A percentile compares a stretch with the other conserved stretches of the same genome.
phyloP scores from a whole-genome alignment of 129 eudicot species.

The Helianthus annuus region DNA sequence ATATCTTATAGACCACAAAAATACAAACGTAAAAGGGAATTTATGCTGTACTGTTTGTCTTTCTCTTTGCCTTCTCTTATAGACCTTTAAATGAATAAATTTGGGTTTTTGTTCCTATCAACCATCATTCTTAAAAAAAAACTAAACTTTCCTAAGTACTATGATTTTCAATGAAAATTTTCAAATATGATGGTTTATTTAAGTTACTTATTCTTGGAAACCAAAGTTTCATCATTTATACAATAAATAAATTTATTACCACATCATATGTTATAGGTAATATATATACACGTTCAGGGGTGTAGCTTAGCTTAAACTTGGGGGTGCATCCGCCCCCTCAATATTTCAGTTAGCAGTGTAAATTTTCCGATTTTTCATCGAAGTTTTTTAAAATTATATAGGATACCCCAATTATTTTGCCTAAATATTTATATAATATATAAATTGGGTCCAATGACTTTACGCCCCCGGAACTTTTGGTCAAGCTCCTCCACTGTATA shows the following conservation, averaged over 20 bases:
- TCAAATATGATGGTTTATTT: background rate
- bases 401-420: too few species aligned
- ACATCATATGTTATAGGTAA: background rate
- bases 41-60: constrained; percentile 39
- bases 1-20: constrained; percentile 28
- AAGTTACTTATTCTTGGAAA: background rate
- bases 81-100: constrained; percentile 25
- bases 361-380: too few species aligned
- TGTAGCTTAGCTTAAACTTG: too few species aligned
- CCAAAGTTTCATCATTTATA: too few species aligned
- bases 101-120: background rate
- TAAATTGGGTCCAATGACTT: too few species aligned
- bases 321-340: too few species aligned
- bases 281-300: background rate
- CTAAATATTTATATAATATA: too few species aligned
- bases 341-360: too few species aligned
- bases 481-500: too few species aligned
- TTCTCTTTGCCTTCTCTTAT: constrained; percentile 32
- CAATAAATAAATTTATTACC: background rate
- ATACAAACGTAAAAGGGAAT: constrained; percentile 31
- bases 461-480: too few species aligned
- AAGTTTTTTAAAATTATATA: too few species aligned
- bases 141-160: too few species aligned
- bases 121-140: constrained; percentile 10
- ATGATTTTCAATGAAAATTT: background rate